Conservation (phyloP, 108 stramenopile genomes). For the Thalassiosira profunda region DNA sequence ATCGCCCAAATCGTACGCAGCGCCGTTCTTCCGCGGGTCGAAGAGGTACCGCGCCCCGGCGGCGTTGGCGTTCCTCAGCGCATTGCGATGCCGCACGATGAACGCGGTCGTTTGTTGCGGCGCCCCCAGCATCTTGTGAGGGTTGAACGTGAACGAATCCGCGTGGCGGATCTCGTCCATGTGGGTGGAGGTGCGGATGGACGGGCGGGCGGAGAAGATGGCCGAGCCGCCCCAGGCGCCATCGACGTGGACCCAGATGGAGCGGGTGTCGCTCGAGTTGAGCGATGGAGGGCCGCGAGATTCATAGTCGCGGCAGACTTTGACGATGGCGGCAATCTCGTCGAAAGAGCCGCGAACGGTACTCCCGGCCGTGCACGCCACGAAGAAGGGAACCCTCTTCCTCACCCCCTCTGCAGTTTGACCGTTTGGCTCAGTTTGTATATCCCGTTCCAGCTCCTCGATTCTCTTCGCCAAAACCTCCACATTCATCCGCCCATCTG, state of each 20-base stretch:
- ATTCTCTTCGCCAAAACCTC: slow-evolving; percentile 25
- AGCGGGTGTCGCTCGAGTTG: slow-evolving; percentile 20
- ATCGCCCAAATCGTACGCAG: slow-evolving; percentile 66
- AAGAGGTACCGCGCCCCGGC: slow-evolving; percentile 59
- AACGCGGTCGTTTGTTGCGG: slow-evolving; percentile 64
- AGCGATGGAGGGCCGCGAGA: not conserved
- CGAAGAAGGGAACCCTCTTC: slow-evolving; percentile 53
- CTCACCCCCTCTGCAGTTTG: not conserved
- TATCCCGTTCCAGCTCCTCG: slow-evolving; percentile 23
- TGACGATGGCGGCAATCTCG: slow-evolving; percentile 46
- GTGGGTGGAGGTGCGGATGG: slow-evolving; percentile 26
- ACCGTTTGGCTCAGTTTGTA: not conserved
- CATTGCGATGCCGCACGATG: slow-evolving; percentile 36
- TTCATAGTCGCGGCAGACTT: slow-evolving; percentile 47
- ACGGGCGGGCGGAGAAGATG: slow-evolving; percentile 43
- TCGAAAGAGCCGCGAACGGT: slow-evolving; percentile 69
- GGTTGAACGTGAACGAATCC: slow-evolving; percentile 67
- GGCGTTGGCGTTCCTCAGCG: slow-evolving; percentile 43
- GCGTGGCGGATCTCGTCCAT: slow-evolving; percentile 44
- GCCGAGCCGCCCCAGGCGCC: slow-evolving; percentile 67
- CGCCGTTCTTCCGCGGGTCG: slow-evolving; percentile 58
- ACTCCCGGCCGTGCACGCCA: slow-evolving; percentile 58
- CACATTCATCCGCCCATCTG: slow-evolving; percentile 47
- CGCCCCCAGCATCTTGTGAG: slow-evolving; percentile 68
- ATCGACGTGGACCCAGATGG: slow-evolving; percentile 67